A percentile compares a stretch with the other conserved stretches of the same genome.
phyloP scores from a whole-genome alignment of 1,139 yeast genomes.

The Debaryomycetaceae sp. region DNA sequence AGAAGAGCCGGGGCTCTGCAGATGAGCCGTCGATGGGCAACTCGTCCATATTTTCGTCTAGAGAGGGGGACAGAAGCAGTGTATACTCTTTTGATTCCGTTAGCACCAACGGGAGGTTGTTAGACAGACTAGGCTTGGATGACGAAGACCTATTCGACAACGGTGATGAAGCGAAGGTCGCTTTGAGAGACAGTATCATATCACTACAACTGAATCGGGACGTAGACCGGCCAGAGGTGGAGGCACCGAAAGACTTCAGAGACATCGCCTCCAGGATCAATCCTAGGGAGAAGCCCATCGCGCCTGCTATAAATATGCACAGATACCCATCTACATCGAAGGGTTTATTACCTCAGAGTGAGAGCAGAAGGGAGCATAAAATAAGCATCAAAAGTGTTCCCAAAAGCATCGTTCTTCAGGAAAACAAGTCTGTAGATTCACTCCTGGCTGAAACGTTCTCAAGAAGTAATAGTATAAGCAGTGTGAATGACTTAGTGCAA shows the following conservation, averaged over 20 bases:
- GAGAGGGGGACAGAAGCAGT: constrained; percentile 24
- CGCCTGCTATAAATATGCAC: background rate
- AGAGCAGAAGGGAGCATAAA: constrained; percentile 1
- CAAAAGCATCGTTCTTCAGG: constrained; percentile 21
- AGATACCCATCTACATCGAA: constrained; percentile 2
- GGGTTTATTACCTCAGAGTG: background rate
- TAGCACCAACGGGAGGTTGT: constrained; percentile 39
- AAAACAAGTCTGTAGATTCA: constrained; percentile 27
- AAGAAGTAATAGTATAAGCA: constrained; percentile 1
- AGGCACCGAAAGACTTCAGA: constrained; percentile 9
- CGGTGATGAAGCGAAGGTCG: constrained; percentile 6
- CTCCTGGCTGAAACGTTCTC: constrained; percentile 25
- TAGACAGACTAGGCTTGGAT: constrained; percentile 39
- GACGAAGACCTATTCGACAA: constrained; percentile 19
- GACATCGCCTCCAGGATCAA: background rate
- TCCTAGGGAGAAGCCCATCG: constrained; percentile 1
- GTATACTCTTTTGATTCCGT: constrained; percentile 46
- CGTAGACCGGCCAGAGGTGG: constrained; percentile 26
- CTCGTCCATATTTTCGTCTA: background rate
- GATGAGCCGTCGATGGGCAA: background rate
- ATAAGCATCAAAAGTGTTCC: constrained; percentile 8
- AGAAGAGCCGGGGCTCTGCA: background rate
- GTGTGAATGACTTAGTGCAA: background rate
- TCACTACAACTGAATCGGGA: constrained; percentile 28
- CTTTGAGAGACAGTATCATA: constrained; percentile 21